Evolutionary conservation across 2,329 filamentous ascomycete species (phyloP), one percentile per base, ranked within the genome.

Genomic region (Diaporthe ampelina): DNA sequence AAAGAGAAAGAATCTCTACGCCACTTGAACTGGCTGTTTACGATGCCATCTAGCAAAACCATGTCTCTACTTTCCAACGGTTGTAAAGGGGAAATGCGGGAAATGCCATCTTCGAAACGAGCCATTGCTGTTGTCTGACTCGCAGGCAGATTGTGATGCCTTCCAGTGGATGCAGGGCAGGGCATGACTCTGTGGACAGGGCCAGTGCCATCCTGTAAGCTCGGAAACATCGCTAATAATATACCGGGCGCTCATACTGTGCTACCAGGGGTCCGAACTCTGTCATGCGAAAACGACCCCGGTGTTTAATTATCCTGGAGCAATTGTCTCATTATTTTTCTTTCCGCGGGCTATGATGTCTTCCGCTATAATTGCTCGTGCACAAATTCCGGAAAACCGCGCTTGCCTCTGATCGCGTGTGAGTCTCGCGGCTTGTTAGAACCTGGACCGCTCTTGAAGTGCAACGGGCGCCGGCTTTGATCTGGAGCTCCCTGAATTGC

Each of bases 211-310:
- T 45, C 15, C 3, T 13, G n/a, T 1, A 63, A 63, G 17, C 15
- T 40, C 58, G 15, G 35, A 45, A 24, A 29, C 24, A 11, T 11
- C 15, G 24, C 58, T 26, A 45, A 29, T 7, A 63, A 45, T 43
- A 29, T 63, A 1, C 58, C n/a, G 24, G 58, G 58, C 37, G 58
- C 58, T 63, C 58, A n/a, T 32, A 63, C 58, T 63, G 58, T 61
- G 58, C 29, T 8, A 24, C 24, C n/a, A 21, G 24, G 37, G 58
- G 24, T 45, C 40, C 24, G 24, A 63, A 63, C 58, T 24, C 9
- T 10, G 37, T 29, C 21, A 8, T 19, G 13, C 15, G 37, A 29
- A 21, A 29, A 0, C 37, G 11, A 26, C 21, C 24, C 58, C 9
- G 19, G 13, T 17, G 11, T 4, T 21, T 45, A 17, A 63, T 26